Evolutionary conservation across 768 basidiomycete species (phyloP).

Genomic region (Podaxis sp.): DNA sequence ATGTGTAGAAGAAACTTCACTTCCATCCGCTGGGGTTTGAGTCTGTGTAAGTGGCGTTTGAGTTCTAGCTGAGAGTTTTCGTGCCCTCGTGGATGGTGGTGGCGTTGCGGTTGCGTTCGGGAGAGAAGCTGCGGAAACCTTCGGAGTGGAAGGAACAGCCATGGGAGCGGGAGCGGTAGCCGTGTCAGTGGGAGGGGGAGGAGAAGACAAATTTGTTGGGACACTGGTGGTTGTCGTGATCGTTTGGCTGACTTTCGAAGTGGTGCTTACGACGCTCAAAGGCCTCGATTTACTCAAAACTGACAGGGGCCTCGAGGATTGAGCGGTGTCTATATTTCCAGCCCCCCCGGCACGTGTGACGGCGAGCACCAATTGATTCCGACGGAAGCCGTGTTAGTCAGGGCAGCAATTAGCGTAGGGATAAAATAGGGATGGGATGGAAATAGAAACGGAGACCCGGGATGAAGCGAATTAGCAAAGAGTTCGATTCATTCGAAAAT

Average conservation of each 20-base stretch:
- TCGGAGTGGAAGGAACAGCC: background rate
- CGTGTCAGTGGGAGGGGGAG: background rate
- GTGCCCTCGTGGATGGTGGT: background rate
- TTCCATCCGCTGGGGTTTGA: background rate
- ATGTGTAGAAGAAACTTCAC: background rate
- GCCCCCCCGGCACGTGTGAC: no score
- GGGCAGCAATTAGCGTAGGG: background rate
- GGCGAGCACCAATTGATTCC: background rate
- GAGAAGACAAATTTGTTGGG: background rate
- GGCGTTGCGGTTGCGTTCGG: background rate
- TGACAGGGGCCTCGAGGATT: background rate
- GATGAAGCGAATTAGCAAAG: background rate
- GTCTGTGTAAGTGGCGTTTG: background rate
- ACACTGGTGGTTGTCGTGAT: background rate
- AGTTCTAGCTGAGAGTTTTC: background rate
- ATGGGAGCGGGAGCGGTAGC: background rate
- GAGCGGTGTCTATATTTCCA: background rate
- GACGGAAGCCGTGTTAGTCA: background rate
- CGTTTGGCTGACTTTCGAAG: background rate
- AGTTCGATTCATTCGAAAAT: background rate
- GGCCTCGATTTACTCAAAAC: background rate
- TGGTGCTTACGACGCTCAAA: background rate
- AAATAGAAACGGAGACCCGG: background rate
- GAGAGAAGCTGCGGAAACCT: background rate
- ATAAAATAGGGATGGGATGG: background rate